A percentile compares a stretch with the other conserved stretches of the same genome.
These are phyloP conservation scores for Pachysandra terminalis DNA, from an alignment of 164 flowering plant species.

Conservation along the genomic window DNA sequence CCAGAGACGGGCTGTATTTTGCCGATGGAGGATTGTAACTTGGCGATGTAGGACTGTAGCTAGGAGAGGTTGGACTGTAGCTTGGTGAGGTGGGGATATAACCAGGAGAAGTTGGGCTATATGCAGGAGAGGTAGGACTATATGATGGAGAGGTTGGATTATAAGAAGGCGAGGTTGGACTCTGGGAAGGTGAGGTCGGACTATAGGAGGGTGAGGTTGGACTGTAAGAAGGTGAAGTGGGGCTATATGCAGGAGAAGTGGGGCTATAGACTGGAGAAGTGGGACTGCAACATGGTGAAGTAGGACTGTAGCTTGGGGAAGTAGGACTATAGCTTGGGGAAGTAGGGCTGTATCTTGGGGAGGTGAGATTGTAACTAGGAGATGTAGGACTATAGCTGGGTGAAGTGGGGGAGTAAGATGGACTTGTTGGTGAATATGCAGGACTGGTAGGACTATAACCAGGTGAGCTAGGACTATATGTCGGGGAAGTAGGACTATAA, in stretches of 20 bases:
- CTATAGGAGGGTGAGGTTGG: slow-evolving; percentile 94
- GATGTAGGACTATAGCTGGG: slow-evolving; percentile 79
- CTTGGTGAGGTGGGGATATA: slow-evolving; percentile 86
- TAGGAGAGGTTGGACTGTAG: slow-evolving; percentile 87
- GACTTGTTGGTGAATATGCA: slow-evolving; percentile 86
- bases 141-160: slow-evolving; percentile 93
- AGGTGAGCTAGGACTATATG: slow-evolving; percentile 89
- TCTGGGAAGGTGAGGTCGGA: slow-evolving; percentile 88
- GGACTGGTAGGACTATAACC: slow-evolving; percentile 90
- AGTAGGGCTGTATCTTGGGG: slow-evolving; percentile 81
- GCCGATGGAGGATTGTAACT: slow-evolving; percentile 67
- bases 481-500: slow-evolving; percentile 86
- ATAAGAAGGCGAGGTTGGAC: slow-evolving; percentile 92
- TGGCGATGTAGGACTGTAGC: slow-evolving; percentile 71
- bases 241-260: slow-evolving; percentile 84
- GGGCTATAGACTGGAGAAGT: slow-evolving; percentile 88
- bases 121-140: too few relatives aligned
- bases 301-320: slow-evolving; percentile 85
- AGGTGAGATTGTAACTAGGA: slow-evolving; percentile 69
- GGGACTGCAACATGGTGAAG: slow-evolving; percentile 84
- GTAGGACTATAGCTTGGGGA: slow-evolving; percentile 87
- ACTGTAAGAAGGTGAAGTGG: slow-evolving; percentile 85
- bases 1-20: slow-evolving; percentile 75
- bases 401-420: slow-evolving; percentile 73
- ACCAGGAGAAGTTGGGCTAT: slow-evolving; percentile 85